Base-by-base conservation (phyloP, 768 basidiomycete genomes). In the Naganishia randhawae region DNA sequence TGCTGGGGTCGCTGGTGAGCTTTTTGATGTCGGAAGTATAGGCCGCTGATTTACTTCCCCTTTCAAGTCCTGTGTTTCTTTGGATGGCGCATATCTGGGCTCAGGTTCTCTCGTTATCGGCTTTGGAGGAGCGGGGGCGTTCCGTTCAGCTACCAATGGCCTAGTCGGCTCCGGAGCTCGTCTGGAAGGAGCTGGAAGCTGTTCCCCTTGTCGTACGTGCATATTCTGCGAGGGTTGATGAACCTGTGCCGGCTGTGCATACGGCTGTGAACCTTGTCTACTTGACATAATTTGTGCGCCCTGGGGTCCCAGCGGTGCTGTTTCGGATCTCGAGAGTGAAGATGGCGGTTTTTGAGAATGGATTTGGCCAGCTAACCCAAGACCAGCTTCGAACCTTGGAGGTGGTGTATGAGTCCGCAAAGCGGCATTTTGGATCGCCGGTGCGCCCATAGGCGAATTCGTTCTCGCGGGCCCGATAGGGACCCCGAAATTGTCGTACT, bases 331-430 rank as follows among this genome's bases (percentile, higher is more conserved):
- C 17, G 81, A 71, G n/a, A 86, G 85, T 1, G 68, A 80, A 71
- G 72, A 78, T 77, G 17, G 84, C 11, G 22, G 61, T 50, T 55
- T 53, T 33, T 33, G 65, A 29, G 2, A 19, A 17, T 75, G 62
- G 39, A 75, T 70, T 13, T 84, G 78, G 8, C 93, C 94, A 35
- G 88, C 95, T 22, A 96, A 85, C 1, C 95, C 95, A 2, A 92
- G 94, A 1, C 92, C 93, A 10, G 90, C 93, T 63, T 87, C 87
- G 81, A 96, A 97, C 1, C 95, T 85, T 0, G 90, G 85, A 7
- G 89, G 53, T 50, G 76, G 67, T 31, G 57, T 62, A 33, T 42
- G 57, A 14, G 55, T 41, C 17, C 33, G 41, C 13, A 22, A 42
- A 2, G 57, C 41, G 17, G 41, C 35, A 25, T 55, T 27, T 37